Percentiles rank a stretch among this genome's conserved stretches.
Conservation (phyloP, 495 filamentous ascomycete species). For the Penicillium macrosclerotiorum region DNA sequence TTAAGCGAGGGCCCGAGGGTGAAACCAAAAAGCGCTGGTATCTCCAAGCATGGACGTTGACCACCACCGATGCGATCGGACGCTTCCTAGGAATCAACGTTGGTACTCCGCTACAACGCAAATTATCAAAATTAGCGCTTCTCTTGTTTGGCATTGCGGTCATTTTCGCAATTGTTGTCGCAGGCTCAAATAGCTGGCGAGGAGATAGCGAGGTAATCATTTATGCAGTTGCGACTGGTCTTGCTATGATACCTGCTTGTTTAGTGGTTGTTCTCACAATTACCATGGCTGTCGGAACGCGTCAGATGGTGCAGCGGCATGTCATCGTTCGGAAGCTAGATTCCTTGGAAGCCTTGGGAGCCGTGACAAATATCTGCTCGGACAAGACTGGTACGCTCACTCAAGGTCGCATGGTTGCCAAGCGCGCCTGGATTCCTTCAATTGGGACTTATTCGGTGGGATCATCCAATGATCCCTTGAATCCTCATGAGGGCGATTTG, state of each 20-base stretch:
- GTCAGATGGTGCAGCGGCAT: constrained; percentile 67
- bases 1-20: constrained; percentile 57
- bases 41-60: constrained; percentile 65
- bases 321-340: constrained; percentile 68
- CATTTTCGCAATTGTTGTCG: constrained; percentile 66
- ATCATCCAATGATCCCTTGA: constrained; percentile 52
- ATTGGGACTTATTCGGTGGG: constrained; percentile 60
- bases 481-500: constrained; percentile 55
- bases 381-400: constrained; percentile 73
- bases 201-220: constrained; percentile 63
- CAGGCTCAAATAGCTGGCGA: constrained; percentile 59
- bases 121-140: constrained; percentile 67
- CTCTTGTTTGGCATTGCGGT: constrained; percentile 68
- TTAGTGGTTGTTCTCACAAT: constrained; percentile 75
- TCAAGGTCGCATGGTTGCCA: constrained; percentile 75
- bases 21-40: constrained; percentile 64
- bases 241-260: constrained; percentile 72
- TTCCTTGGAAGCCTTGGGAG: constrained; percentile 66
- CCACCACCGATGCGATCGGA: constrained; percentile 62
- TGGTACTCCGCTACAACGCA: constrained; percentile 67
- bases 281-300: constrained; percentile 70
- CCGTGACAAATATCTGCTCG: constrained; percentile 69
- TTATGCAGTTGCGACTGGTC: constrained; percentile 68
- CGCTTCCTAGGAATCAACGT: constrained; percentile 68
- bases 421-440: constrained; percentile 75